Percentiles rank a stretch among this genome's conserved stretches.
phyloP scores from a whole-genome alignment of 2,329 filamentous ascomycete species.

The Zymoseptoria brevis region DNA sequence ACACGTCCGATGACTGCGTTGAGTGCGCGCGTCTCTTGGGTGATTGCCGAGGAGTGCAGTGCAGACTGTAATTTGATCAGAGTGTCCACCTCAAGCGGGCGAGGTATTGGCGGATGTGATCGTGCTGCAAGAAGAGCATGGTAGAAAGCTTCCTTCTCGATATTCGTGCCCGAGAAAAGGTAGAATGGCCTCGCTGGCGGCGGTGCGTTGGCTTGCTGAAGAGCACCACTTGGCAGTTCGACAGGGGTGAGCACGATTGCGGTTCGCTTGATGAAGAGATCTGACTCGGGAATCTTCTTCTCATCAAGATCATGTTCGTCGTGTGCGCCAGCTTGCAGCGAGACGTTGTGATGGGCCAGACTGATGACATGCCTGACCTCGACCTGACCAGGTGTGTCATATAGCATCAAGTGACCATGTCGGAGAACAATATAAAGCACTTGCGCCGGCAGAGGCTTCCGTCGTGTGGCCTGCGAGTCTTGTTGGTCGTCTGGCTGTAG shows the following conservation, averaged over 20 bases:
- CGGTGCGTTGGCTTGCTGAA: constrained; percentile 12
- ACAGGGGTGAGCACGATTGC: constrained; percentile 27
- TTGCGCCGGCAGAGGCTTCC: constrained; percentile 19
- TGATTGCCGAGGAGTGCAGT: constrained; percentile 75
- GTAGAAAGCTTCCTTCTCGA: constrained; percentile 97
- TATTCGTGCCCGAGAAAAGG: constrained; percentile 89
- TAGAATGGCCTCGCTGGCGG: constrained; percentile 67
- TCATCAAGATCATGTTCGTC: constrained; percentile 41
- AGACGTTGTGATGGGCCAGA: constrained; percentile 76
- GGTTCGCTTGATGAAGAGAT: constrained; percentile 81
- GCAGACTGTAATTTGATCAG: constrained; percentile 85
- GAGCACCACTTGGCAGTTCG: constrained; percentile 16
- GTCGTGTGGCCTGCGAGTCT: constrained; percentile 2
- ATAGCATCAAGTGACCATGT: constrained; percentile 93
- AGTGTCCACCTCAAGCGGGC: constrained; percentile 73
- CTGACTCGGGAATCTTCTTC: constrained; percentile 69
- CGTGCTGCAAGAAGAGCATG: constrained; percentile 75
- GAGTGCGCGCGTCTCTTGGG: constrained; percentile 83
- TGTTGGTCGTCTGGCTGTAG: constrained; percentile 12
- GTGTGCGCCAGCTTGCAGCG: constrained; percentile 63
- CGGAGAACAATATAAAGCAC: constrained; percentile 42
- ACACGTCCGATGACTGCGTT: constrained; percentile 84
- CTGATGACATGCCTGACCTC: constrained; percentile 96
- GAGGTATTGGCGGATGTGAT: constrained; percentile 58
- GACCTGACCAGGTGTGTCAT: constrained; percentile 88